Percentiles rank a stretch among this genome's conserved stretches.
Evolutionary conservation across 192 early-diverging fungal species (phyloP).

Genomic region (Coemansia sp.): DNA sequence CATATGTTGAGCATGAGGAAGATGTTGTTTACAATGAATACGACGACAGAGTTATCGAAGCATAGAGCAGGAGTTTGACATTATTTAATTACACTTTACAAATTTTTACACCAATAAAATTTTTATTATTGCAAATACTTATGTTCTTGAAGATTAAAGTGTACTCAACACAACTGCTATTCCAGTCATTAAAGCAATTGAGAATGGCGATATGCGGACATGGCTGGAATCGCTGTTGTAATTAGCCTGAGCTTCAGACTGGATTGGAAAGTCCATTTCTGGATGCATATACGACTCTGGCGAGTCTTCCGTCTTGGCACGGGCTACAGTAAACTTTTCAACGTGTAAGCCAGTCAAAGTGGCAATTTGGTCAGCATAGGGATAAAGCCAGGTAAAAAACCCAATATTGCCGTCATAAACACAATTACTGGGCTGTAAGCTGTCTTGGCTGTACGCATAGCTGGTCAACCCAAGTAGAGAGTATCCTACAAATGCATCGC

Average conservation of each 20-base stretch:
- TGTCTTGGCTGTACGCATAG: not conserved
- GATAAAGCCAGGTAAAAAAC: constrained; percentile 3
- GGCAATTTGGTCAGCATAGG: constrained; percentile 5
- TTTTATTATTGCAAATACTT: not conserved
- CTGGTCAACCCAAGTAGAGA: constrained; percentile 1
- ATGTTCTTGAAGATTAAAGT: not conserved
- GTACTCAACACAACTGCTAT: not conserved
- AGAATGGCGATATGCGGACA: not conserved
- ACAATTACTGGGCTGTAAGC: not conserved
- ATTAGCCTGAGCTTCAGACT: constrained; percentile 2
- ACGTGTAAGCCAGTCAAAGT: constrained; percentile 1
- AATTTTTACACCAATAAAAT: not conserved
- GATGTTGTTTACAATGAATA: no score
- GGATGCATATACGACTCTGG: constrained; percentile 4
- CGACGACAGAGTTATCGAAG: no score
- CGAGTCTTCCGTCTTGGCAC: not conserved
- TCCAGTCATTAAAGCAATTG: not conserved
- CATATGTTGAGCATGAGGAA: no score
- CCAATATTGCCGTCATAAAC: not conserved
- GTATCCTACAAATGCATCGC: constrained; percentile 2
- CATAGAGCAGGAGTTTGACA: no score
- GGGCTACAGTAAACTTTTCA: constrained; percentile 13
- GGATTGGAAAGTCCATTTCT: not conserved
- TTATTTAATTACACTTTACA: not conserved
- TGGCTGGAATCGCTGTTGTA: not conserved